phyloP scores from a whole-genome alignment of 2,329 filamentous ascomycete species.

The Calonectria pseudoreteaudii region DNA sequence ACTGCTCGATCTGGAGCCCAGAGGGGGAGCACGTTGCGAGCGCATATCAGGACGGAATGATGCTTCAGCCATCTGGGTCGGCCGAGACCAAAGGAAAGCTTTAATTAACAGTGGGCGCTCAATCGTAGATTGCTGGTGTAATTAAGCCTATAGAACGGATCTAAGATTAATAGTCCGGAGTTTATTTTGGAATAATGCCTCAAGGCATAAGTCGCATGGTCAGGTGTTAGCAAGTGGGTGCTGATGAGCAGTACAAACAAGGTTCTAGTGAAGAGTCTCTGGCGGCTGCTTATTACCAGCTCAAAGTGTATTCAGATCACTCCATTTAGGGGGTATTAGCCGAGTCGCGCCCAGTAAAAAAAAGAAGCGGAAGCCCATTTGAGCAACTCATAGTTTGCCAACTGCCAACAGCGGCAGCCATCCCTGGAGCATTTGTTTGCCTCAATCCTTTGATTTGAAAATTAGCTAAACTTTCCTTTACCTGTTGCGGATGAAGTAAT shows the following conservation, averaged over 20 bases:
- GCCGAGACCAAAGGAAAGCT: constrained; percentile 12
- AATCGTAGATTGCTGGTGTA: not conserved
- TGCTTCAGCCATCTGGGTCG: constrained; percentile 40
- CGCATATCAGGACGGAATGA: constrained; percentile 65
- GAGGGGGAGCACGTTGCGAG: constrained; percentile 64
- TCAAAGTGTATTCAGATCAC: not conserved
- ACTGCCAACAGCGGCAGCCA: not conserved
- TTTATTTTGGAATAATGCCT: not conserved
- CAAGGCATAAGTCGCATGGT: not conserved
- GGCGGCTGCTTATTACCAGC: too few relatives aligned
- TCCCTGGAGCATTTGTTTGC: not conserved
- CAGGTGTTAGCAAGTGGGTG: not conserved
- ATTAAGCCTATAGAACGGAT: not conserved
- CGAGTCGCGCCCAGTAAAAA: not conserved
- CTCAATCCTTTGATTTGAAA: not conserved
- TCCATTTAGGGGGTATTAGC: not conserved
- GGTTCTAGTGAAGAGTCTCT: not conserved
- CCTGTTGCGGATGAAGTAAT: not conserved
- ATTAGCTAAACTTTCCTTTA: not conserved
- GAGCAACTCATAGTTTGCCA: not conserved
- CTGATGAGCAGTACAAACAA: too few relatives aligned
- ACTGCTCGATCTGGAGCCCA: constrained; percentile 67
- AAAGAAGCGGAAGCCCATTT: not conserved
- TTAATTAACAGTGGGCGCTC: not conserved
- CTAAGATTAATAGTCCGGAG: too few relatives aligned